Evolutionary conservation across 2,329 filamentous ascomycete species (phyloP), one percentile per base, ranked within the genome.

Genomic region (Botrytis fragariae): DNA sequence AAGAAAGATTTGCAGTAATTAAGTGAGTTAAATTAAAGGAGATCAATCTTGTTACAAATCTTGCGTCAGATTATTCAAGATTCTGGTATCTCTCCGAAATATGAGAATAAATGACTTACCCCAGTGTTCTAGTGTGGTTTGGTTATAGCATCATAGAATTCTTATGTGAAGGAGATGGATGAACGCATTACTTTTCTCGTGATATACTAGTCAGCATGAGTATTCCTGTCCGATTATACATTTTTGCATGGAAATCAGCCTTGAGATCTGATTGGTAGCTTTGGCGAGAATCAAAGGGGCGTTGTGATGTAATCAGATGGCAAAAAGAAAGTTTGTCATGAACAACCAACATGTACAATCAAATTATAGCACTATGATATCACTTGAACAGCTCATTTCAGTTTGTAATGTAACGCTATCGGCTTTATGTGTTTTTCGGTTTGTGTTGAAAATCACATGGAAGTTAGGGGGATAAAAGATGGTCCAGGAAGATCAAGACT

Each of bases 1-100:
- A 29, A 0, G 1, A 1, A 9, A 2, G 12, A 37, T 1, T 14
- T 12, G 14, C 14, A 45, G 20, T 6, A 18, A 20, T 9, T 1
- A 2, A n/a, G 3, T 12, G 12, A 25, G 0, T 3, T 3, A 18
- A 25, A 37, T 20, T 8, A 20, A 7, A 67, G 29, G 22, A 18
- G 16, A 29, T 6, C 3, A 29, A 1, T 4, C 4, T 8, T 29
- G n/a, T 29, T 29, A 29, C 2, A 18, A 8, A 8, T 18, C 14
- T 4, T 57, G 3, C n/a, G 5, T 29, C 6, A 3, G 14, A 29
- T 57, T 14, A 57, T 18, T 8, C 0, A 16, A 51, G 0, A n/a
- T 29, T 18, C 14, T 9, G 7, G 51, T 9, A 57, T 7, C 14
- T 57, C 14, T 29, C 3, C 8, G 3, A n/a, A 16, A 39, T 9